phyloP scores from a whole-genome alignment of 495 filamentous ascomycete species.

The Daldinia vernicosa region DNA sequence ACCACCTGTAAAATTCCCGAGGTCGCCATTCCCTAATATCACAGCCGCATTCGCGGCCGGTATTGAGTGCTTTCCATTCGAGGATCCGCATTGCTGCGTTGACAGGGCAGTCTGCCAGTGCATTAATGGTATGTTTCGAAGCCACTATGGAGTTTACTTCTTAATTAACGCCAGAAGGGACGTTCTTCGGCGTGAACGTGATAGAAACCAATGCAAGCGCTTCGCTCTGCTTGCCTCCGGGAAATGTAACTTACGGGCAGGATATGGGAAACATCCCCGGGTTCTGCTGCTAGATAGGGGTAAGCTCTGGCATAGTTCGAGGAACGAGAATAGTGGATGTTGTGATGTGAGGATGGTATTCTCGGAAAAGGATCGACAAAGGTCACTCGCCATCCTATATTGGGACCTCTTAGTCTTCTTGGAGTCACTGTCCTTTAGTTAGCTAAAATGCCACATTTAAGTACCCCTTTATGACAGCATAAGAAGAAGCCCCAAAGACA shows the following conservation, averaged over 20 bases:
- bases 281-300: constrained; percentile 31
- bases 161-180: constrained; percentile 10
- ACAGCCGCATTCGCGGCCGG: constrained; percentile 1
- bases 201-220: constrained; percentile 15
- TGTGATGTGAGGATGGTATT: background rate
- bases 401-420: background rate
- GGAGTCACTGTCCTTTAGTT: background rate
- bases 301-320: background rate
- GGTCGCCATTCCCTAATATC: constrained; percentile 14
- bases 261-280: constrained; percentile 32
- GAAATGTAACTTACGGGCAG: constrained; percentile 31
- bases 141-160: background rate
- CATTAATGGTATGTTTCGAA: constrained; percentile 26
- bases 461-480: background rate
- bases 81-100: constrained; percentile 42
- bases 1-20: constrained; percentile 2
- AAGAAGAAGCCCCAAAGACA: background rate
- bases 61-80: constrained; percentile 37
- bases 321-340: background rate
- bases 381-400: background rate
- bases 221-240: constrained; percentile 29
- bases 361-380: background rate
- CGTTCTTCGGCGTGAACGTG: constrained; percentile 37
- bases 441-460: background rate
- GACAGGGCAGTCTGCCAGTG: constrained; percentile 35